These are phyloP conservation scores for Aureoboletus auriporus DNA, from an alignment of 768 basidiomycete genomes.

Conservation along the genomic window DNA sequence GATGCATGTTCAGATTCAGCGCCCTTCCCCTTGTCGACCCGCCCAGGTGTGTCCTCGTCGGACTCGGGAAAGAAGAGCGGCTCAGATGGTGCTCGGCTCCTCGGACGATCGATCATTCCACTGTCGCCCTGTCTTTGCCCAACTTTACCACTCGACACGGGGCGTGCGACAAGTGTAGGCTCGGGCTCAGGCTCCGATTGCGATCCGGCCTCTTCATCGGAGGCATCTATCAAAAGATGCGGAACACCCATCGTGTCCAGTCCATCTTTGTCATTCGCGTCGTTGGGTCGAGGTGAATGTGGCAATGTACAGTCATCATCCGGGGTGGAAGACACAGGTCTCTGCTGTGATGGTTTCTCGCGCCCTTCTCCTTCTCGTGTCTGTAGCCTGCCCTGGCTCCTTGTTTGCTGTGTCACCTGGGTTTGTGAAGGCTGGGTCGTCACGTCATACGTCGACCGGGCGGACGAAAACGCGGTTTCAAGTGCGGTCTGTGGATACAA, in stretches of 20 bases:
- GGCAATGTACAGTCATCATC: not conserved
- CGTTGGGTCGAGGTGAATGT: not conserved
- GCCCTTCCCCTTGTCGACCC: not conserved
- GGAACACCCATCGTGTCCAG: slow-evolving; percentile 9
- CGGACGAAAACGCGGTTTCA: slow-evolving; percentile 62
- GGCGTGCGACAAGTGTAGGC: slow-evolving; percentile 16
- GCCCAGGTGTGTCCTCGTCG: slow-evolving; percentile 4
- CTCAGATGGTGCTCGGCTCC: slow-evolving; percentile 13
- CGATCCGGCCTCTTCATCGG: not conserved
- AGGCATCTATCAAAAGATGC: slow-evolving; percentile 1
- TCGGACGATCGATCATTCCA: slow-evolving; percentile 2
- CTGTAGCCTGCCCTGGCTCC: not conserved
- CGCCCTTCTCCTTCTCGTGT: not conserved
- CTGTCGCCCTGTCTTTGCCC: not conserved
- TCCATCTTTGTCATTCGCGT: not conserved
- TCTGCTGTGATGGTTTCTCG: slow-evolving; percentile 2
- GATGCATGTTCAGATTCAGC: not conserved
- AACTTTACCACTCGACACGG: not conserved
- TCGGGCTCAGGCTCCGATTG: slow-evolving; percentile 12
- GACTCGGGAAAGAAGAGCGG: slow-evolving; percentile 27
- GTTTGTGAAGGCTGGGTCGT: slow-evolving; percentile 20
- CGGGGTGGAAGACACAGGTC: not conserved
- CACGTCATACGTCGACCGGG: slow-evolving; percentile 72
- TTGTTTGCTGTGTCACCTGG: slow-evolving; percentile 6
- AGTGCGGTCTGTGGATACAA: slow-evolving; percentile 48